These are phyloP conservation scores for Moringa oleifera DNA, from an alignment of 345 rosid species.

Conservation along the genomic window DNA sequence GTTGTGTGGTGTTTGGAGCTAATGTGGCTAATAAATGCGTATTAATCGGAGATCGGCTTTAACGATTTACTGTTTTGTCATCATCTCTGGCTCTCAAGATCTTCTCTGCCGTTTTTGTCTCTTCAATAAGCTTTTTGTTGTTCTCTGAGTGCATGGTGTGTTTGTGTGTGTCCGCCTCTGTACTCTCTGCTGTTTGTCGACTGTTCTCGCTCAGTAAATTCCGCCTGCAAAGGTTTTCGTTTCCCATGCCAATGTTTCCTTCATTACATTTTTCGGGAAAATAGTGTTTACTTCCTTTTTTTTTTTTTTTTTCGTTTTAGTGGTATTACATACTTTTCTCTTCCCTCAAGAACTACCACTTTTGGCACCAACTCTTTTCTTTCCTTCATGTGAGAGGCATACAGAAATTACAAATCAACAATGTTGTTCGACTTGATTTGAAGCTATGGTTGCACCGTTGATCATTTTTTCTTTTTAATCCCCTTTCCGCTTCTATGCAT, in stretches of 20 bases:
- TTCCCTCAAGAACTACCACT: conserved; percentile 14
- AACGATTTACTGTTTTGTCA: conserved; percentile 27
- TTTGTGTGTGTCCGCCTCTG: neutral
- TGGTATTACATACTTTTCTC: conserved; percentile 10
- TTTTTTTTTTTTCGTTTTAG: too few species aligned
- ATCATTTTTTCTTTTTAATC: neutral
- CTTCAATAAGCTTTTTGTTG: neutral
- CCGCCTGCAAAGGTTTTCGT: conserved; percentile 1
- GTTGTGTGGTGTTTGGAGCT: neutral
- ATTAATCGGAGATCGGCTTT: neutral
- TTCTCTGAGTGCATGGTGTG: neutral
- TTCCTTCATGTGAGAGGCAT: neutral
- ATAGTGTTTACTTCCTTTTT: neutral
- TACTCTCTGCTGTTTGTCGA: conserved; percentile 30
- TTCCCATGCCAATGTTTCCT: conserved; percentile 1
- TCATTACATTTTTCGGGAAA: conserved; percentile 6
- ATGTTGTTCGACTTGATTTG: neutral
- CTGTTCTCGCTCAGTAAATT: conserved; percentile 18
- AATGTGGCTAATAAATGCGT: neutral
- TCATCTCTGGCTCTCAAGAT: conserved; percentile 20
- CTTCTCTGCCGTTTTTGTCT: conserved; percentile 23
- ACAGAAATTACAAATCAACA: neutral
- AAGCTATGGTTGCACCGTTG: neutral
- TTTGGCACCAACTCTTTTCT: neutral
- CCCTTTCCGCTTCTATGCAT: neutral